phyloP scores from a whole-genome alignment of 208 protist genomes.

The Acanthamoeba castellanii region DNA sequence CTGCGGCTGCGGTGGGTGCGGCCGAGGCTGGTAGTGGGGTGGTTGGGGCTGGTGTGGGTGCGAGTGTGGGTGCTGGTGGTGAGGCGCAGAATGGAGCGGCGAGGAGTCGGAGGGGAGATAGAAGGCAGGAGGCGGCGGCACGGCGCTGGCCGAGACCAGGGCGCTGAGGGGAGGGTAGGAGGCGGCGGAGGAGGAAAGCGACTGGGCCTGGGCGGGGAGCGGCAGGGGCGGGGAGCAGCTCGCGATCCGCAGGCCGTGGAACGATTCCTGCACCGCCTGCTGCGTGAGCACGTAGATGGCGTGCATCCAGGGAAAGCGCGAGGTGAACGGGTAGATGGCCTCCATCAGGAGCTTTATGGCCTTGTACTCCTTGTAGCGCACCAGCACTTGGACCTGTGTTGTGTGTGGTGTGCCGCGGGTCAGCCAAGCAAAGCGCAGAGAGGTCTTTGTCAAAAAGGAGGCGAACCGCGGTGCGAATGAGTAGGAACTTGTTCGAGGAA shows the following conservation, averaged over 20 bases:
- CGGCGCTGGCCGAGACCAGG: background rate
- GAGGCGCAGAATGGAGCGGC: background rate
- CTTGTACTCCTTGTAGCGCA: background rate
- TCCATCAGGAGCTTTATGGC: background rate
- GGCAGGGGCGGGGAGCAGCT: background rate
- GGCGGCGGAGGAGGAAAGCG: background rate
- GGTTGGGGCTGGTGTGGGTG: background rate
- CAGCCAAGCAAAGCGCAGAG: background rate
- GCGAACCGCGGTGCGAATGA: constrained; percentile 22
- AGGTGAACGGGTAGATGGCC: constrained; percentile 8
- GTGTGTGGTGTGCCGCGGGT: background rate
- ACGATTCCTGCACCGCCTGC: background rate
- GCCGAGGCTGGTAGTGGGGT: too few species aligned
- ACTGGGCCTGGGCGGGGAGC: background rate
- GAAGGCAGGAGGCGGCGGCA: background rate
- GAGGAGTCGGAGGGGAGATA: background rate
- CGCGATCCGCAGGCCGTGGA: background rate
- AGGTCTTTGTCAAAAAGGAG: background rate
- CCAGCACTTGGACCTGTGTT: constrained; percentile 3
- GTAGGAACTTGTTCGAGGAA: background rate
- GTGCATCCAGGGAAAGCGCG: constrained; percentile 2
- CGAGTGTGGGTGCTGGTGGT: background rate
- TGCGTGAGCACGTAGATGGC: background rate
- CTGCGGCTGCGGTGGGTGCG: too few species aligned
- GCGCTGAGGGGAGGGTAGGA: background rate